These are phyloP conservation scores for Huntiella decipiens DNA, from an alignment of 2,329 filamentous ascomycete genomes.

Conservation along the genomic window DNA sequence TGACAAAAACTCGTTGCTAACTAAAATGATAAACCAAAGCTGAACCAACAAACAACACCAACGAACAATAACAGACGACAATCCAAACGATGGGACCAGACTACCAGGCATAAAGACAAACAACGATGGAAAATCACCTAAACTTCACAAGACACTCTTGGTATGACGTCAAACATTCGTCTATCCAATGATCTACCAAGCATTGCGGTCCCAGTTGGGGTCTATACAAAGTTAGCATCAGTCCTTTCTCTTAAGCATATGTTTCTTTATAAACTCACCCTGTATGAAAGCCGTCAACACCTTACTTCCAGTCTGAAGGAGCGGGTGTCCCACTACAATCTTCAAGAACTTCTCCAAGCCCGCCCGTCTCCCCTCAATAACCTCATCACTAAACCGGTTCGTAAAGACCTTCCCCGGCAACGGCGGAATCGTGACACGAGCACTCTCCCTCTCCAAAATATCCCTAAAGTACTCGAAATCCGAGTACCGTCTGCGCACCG, in stretches of 20 bases:
- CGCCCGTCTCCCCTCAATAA: constrained; percentile 84
- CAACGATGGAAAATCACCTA: too few relatives aligned
- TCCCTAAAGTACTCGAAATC: constrained; percentile 99
- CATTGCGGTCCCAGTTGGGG: constrained; percentile 79
- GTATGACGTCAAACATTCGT: too few relatives aligned
- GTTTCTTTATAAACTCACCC: constrained; percentile 32
- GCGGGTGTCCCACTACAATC: constrained; percentile 90
- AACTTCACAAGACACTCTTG: too few relatives aligned
- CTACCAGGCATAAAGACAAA: too few relatives aligned
- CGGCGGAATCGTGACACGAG: constrained; percentile 86
- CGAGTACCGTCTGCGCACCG: constrained; percentile 82
- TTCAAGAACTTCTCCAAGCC: constrained; percentile 89
- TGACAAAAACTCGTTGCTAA: too few relatives aligned
- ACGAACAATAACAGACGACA: too few relatives aligned
- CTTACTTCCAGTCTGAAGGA: constrained; percentile 94
- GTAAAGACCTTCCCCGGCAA: constrained; percentile 95
- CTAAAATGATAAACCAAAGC: too few relatives aligned
- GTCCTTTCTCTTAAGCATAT: constrained; percentile 3
- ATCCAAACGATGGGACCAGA: too few relatives aligned
- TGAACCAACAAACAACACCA: too few relatives aligned
- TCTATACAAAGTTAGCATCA: constrained; percentile 26
- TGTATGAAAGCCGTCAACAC: constrained; percentile 93
- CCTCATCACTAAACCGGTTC: constrained; percentile 93
- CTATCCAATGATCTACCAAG: constrained; percentile 40
- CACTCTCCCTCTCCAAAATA: constrained; percentile 87